Evolutionary conservation across 2,329 filamentous ascomycete species (phyloP), one percentile per base, ranked within the genome.

Genomic region (Madurella fahalii): DNA sequence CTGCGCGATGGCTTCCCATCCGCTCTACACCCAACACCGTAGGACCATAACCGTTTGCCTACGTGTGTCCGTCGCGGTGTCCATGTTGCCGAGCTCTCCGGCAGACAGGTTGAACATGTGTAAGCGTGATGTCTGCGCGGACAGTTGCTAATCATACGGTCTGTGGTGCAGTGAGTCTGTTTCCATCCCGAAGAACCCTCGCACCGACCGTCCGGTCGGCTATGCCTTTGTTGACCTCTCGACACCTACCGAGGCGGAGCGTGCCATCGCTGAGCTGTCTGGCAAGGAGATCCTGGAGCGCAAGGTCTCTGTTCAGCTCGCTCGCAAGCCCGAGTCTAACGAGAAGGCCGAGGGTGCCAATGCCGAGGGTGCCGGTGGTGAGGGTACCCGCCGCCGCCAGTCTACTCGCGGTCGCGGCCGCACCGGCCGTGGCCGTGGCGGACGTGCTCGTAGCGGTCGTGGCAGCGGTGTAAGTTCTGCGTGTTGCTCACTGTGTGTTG

Each of bases 171-270:
- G 94, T 77, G 94, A 99, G 82, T 95, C 90, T 75, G 93, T 93
- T 74, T 97, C 94, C 67, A 99, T 99, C 76, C 94, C 94, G 65
- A 96, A 95, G 84, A 97, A 99, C 82, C 94, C 94, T 72, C 93
- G 94, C 75, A 99, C 93, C 77, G 93, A 91, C 77, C 93, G 94
- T 72, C 93, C 94, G 63, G 94, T 99, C 73, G 94, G 94, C 71
- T 99, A 97, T 76, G 94, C 94, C 71, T 99, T 99, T 73, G 94
- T 99, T 73, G 94, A 97, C 72, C 88, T 99, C 63, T 95, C 90
- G 59, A 96, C 93, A 62, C 90, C 94, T 58, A 85, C 84, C 64
- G 94, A 97, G 80, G 94, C 94, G 62, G 90, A 96, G 77, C 90
- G 91, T 74, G 94, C 94, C 70, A 97, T 99, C 68, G 81, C 84